Conservation (phyloP, 2,329 filamentous ascomycete genomes). For the Scortechinia acanthostroma region DNA sequence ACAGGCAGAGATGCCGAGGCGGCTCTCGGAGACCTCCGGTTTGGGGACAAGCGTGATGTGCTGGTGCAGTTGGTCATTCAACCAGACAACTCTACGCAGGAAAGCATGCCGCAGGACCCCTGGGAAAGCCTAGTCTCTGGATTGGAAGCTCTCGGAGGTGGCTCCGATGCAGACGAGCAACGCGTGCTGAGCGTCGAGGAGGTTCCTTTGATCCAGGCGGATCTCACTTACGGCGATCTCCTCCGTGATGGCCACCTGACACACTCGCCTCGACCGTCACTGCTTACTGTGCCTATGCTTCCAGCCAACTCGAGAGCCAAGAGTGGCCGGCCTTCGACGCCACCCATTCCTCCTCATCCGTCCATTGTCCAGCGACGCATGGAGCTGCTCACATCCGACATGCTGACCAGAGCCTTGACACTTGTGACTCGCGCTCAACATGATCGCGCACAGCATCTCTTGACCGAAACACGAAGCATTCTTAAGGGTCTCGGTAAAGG, state of each 20-base stretch:
- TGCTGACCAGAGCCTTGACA: slow-evolving; percentile 87
- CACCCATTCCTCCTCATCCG: slow-evolving; percentile 89
- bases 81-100: slow-evolving; percentile 75
- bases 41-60: slow-evolving; percentile 90
- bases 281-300: slow-evolving; percentile 92
- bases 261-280: slow-evolving; percentile 79
- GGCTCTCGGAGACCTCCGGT: slow-evolving; percentile 81
- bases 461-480: slow-evolving; percentile 89
- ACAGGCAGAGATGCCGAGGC: slow-evolving; percentile 92
- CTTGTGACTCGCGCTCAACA: slow-evolving; percentile 87
- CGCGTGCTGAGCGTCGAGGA: slow-evolving; percentile 83
- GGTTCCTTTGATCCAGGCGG: slow-evolving; percentile 87
- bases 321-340: slow-evolving; percentile 53
- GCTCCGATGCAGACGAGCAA: slow-evolving; percentile 78
- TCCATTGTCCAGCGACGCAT: slow-evolving; percentile 92
- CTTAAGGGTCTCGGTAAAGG: slow-evolving; percentile 94
- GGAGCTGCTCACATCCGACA: slow-evolving; percentile 95
- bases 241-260: slow-evolving; percentile 79
- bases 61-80: slow-evolving; percentile 88
- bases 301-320: slow-evolving; percentile 59
- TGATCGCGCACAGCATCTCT: slow-evolving; percentile 83
- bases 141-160: slow-evolving; percentile 82
- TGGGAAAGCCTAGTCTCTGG: slow-evolving; percentile 98
- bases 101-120: slow-evolving; percentile 82
- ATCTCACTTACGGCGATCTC: slow-evolving; percentile 88